Evolutionary conservation across 495 filamentous ascomycete species (phyloP), one percentile per base, ranked within the genome.

Genomic region (Penicillium turbatum): DNA sequence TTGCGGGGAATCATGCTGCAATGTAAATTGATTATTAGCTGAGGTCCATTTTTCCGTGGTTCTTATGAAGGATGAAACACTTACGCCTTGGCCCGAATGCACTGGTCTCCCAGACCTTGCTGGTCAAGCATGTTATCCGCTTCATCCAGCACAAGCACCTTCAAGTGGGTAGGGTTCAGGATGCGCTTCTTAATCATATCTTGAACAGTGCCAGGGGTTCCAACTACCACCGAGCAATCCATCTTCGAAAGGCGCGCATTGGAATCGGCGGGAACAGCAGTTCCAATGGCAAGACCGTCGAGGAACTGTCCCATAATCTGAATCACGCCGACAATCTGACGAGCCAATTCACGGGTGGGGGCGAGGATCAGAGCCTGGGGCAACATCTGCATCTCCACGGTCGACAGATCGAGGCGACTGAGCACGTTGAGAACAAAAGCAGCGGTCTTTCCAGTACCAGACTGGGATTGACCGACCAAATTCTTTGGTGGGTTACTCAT

Each of bases 391-490:
- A 63, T 53, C 38, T 71, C 47, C n/a, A 83, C 74, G 39, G 81
- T 77, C 16, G 61, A 71, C 40, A 90, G 75, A 57, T 97, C 87
- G 60, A 96, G 67, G 43, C 93, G 88, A 48, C 86, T 85, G 16
- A 99, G 80, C 48, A 96, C 87, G 37, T 93, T 97, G 48, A 96
- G 81, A 21, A 90, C 85, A 69, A 97, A 99, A 29, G 95, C 95
- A 29, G 93, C 95, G 9, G 95, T 99, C 75, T 99, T 99, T 53
- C 95, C 95, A 12, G 95, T 99, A 55, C 95, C 95, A 5, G 95
- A 98, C 72, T 99, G 95, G 26, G 93, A 97, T 67, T 99, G 95
- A 17, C 90, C 93, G 54, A 99, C 92, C 77, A 97, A 85, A 70
- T 97, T 97, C 37, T 74, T 79, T 0, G 92, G 87, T 13, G 92